A percentile compares a stretch with the other conserved stretches of the same genome.
Evolutionary conservation across 768 basidiomycete species (phyloP).

Genomic region (Boletus rubropictus): DNA sequence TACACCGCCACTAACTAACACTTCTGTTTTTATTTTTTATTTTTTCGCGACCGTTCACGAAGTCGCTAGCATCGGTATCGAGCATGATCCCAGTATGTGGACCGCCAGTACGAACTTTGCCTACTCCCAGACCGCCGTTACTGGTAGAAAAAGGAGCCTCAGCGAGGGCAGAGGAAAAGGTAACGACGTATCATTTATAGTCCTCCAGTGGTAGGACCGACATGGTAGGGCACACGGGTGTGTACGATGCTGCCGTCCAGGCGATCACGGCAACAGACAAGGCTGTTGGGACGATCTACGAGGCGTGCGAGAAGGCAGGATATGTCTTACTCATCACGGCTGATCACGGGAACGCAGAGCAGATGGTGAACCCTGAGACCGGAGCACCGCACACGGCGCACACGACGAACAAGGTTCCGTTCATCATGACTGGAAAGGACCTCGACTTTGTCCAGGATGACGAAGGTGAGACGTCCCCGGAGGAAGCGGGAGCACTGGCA

Average conservation of each 20-base stretch:
- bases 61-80: too few species aligned
- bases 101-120: too few species aligned
- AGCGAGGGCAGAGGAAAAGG: too few species aligned
- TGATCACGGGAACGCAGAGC: constrained; percentile 95
- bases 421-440: constrained; percentile 74
- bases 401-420: constrained; percentile 81
- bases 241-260: constrained; percentile 84
- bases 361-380: constrained; percentile 81
- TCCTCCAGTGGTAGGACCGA: too few species aligned
- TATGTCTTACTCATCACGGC: constrained; percentile 86
- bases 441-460: constrained; percentile 49
- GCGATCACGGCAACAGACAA: constrained; percentile 86
- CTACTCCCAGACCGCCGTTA: too few species aligned
- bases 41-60: too few species aligned
- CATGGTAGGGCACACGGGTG: constrained; percentile 95
- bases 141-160: too few species aligned
- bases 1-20: too few species aligned
- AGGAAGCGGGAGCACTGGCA: constrained; percentile 72
- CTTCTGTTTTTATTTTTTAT: too few species aligned
- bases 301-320: constrained; percentile 78
- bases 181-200: too few species aligned
- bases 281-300: constrained; percentile 82
- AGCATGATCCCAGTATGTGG: too few species aligned
- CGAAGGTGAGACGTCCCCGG: constrained; percentile 40
- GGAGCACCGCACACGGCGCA: constrained; percentile 90